These are phyloP conservation scores for Ascochyta clinopodiicola DNA, from an alignment of 2,329 filamentous ascomycete genomes.

Conservation along the genomic window DNA sequence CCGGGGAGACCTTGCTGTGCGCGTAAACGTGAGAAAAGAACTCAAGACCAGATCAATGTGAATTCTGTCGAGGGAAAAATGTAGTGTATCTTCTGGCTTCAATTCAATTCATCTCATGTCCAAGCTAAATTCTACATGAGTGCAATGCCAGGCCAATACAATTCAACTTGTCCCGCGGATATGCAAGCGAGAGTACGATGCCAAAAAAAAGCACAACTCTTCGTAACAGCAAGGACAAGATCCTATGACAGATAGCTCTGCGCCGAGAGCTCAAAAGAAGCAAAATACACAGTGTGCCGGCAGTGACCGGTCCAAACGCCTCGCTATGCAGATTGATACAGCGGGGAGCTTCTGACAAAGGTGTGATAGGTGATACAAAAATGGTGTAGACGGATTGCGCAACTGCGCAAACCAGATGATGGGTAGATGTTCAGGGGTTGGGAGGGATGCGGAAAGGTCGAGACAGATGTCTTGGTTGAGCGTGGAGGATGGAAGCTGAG, in stretches of 20 bases:
- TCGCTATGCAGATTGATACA: slow-evolving; percentile 43
- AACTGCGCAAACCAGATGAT: not conserved
- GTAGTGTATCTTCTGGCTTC: not conserved
- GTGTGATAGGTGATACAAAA: slow-evolving; percentile 14
- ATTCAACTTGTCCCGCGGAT: not conserved
- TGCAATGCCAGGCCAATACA: not conserved
- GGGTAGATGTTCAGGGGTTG: not conserved
- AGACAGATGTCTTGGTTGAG: slow-evolving; percentile 24
- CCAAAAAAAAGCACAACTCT: not conserved
- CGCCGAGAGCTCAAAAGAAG: slow-evolving; percentile 24
- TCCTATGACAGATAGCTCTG: slow-evolving; percentile 17
- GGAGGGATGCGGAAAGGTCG: slow-evolving; percentile 6
- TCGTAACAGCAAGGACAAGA: not conserved
- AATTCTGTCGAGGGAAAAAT: not conserved
- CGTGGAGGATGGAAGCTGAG: slow-evolving; percentile 15
- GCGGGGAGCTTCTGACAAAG: slow-evolving; percentile 11
- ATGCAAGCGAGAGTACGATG: slow-evolving; percentile 7
- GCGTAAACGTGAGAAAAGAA: not conserved
- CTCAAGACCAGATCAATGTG: not conserved
- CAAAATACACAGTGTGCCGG: slow-evolving; percentile 23
- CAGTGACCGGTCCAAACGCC: slow-evolving; percentile 31
- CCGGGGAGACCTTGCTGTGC: not conserved
- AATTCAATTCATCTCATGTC: not conserved
- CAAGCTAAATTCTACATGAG: slow-evolving; percentile 13
- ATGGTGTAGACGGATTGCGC: slow-evolving; percentile 7